Percentiles rank a stretch among this genome's conserved stretches.
phyloP scores from a whole-genome alignment of 1,284 basidiomycete genomes.

The Moniliella sp. region DNA sequence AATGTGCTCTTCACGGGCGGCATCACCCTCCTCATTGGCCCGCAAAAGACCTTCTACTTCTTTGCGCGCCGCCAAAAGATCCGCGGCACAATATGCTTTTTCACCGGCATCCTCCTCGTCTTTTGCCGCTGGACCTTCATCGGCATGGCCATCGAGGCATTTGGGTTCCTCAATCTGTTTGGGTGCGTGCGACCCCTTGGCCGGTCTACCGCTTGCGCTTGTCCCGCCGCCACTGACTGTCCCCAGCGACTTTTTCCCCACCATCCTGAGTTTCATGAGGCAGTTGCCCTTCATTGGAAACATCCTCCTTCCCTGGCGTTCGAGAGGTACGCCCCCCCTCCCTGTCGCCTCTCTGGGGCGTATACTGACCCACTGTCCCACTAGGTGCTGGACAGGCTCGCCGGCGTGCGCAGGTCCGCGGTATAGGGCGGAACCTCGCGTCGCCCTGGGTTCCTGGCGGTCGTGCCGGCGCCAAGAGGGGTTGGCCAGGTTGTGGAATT shows the following conservation, averaged over 20 bases:
- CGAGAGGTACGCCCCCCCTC: slow-evolving; percentile 23
- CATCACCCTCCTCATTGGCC: slow-evolving; percentile 32
- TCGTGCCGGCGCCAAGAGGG: no score
- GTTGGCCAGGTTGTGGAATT: no score
- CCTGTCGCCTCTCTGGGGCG: no score
- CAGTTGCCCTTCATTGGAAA: slow-evolving; percentile 82
- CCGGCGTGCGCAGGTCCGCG: slow-evolving; percentile 35
- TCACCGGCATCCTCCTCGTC: slow-evolving; percentile 38
- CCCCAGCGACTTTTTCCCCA: slow-evolving; percentile 89
- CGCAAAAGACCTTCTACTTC: slow-evolving; percentile 76
- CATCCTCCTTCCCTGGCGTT: slow-evolving; percentile 50
- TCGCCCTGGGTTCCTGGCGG: no score
- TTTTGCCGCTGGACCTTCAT: slow-evolving; percentile 79
- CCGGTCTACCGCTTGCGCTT: background rate
- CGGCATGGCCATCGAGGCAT: slow-evolving; percentile 76
- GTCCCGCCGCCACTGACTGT: background rate
- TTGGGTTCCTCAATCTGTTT: slow-evolving; percentile 68
- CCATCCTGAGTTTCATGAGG: slow-evolving; percentile 79
- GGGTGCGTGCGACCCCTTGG: slow-evolving; percentile 48
- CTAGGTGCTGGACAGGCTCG: slow-evolving; percentile 35
- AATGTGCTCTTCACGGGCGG: slow-evolving; percentile 40
- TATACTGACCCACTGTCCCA: background rate
- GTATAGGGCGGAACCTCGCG: no score
- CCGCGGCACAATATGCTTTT: slow-evolving; percentile 46
- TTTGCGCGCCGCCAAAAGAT: slow-evolving; percentile 89